A percentile compares a stretch with the other conserved stretches of the same genome.
phyloP scores from a whole-genome alignment of 495 filamentous ascomycete genomes.

The Parathielavia hyrcaniae region DNA sequence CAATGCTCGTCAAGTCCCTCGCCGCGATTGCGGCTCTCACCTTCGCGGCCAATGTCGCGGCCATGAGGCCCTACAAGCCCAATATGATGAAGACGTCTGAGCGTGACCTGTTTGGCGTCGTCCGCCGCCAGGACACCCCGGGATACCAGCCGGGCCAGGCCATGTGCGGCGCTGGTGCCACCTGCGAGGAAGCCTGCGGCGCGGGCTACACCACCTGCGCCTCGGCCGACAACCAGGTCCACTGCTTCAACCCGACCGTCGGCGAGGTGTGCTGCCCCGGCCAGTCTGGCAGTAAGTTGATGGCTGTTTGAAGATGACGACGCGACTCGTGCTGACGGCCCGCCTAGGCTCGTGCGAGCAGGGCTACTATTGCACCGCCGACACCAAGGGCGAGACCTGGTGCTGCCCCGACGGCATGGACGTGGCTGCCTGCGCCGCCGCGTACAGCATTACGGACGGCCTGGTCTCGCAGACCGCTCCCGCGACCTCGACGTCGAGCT shows the following conservation, averaged over 20 bases:
- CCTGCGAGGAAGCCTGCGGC: constrained; percentile 46
- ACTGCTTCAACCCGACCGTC: constrained; percentile 42
- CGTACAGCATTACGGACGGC: constrained; percentile 34
- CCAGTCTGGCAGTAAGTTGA: constrained; percentile 39
- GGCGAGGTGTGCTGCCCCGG: constrained; percentile 44
- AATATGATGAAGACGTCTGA: constrained; percentile 36
- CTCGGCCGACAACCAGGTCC: constrained; percentile 35
- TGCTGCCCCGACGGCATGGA: constrained; percentile 44
- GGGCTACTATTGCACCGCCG: constrained; percentile 44
- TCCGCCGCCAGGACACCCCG: constrained; percentile 31
- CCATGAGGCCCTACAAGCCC: constrained; percentile 40
- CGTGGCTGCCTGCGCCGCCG: constrained; percentile 38
- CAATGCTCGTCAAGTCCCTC: constrained; percentile 38
- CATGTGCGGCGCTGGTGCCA: constrained; percentile 37
- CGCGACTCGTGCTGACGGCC: background rate
- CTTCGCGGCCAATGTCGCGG: constrained; percentile 35
- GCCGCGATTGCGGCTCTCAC: constrained; percentile 38
- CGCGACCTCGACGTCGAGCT: constrained; percentile 4
- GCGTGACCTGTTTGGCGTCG: constrained; percentile 37
- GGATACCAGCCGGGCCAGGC: constrained; percentile 42
- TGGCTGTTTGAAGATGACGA: background rate
- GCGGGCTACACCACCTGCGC: constrained; percentile 39
- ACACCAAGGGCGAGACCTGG: constrained; percentile 36
- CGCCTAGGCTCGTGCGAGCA: constrained; percentile 41
- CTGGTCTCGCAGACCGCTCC: constrained; percentile 35